phyloP scores from a whole-genome alignment of 768 basidiomycete genomes.

The Boletus vermiculosoides region DNA sequence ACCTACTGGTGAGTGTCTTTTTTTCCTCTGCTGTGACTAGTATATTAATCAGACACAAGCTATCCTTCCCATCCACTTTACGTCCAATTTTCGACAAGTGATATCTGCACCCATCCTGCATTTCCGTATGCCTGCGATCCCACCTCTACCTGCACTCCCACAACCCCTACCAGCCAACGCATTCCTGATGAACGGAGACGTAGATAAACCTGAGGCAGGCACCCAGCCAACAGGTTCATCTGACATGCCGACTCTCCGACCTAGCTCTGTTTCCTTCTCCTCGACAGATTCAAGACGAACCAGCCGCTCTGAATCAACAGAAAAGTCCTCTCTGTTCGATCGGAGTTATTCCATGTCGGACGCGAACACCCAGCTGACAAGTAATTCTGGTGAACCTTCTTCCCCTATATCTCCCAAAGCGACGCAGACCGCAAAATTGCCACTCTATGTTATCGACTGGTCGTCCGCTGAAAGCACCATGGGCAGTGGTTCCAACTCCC shows the following conservation, averaged over 20 bases:
- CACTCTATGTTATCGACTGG: conserved; percentile 47
- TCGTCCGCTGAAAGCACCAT: conserved; percentile 45
- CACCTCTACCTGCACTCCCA: conserved; percentile 53
- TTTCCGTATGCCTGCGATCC: conserved; percentile 69
- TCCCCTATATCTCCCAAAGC: conserved; percentile 19
- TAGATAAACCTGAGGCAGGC: conserved; percentile 24
- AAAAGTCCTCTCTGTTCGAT: conserved; percentile 31
- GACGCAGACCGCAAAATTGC: conserved; percentile 16
- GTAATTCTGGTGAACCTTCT: conserved; percentile 17
- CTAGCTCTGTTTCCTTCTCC: conserved; percentile 53
- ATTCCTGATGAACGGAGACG: conserved; percentile 23
- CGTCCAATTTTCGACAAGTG: conserved; percentile 68
- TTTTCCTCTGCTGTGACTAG: neutral
- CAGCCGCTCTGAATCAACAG: conserved; percentile 35
- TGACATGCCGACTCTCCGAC: conserved; percentile 30
- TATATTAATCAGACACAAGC: conserved; percentile 39
- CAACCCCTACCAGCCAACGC: conserved; percentile 29
- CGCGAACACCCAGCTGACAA: conserved; percentile 23
- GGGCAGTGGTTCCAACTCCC: conserved; percentile 31
- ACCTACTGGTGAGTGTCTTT: conserved; percentile 56
- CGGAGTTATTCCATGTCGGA: conserved; percentile 29
- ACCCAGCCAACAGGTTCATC: conserved; percentile 14
- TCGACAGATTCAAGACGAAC: conserved; percentile 42
- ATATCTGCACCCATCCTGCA: conserved; percentile 56
- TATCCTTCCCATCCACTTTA: conserved; percentile 66